Base-by-base conservation (phyloP, 164 flowering plant genomes). In the Brasenia schreberi region DNA sequence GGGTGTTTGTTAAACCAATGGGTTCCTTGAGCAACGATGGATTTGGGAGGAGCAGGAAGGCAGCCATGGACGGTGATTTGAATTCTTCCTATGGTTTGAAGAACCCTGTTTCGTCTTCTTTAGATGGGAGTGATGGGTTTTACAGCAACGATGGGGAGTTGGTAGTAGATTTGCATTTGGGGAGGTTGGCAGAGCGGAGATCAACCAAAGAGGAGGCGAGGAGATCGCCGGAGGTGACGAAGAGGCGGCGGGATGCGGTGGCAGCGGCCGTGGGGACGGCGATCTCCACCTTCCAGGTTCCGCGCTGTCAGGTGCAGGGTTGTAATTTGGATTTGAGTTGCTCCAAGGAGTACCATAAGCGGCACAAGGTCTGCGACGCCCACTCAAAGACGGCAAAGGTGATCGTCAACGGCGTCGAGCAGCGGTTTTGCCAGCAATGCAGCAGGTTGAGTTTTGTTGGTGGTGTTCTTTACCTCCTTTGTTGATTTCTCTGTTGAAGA, bases 351-450 rank as follows among this genome's bases (percentile, higher is more conserved):
- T 92, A 92, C 76, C 92, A 92, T 79, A 89, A 81, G 77, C 77
- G 92, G 79, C 96, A 89, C 67, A 89, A 80, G 81, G 96, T 92
- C 42, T 92, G 97, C 68, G 94, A 87, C 59, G 69, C 63, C 79
- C 97, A 91, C 75, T 83, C 96, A 14, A 88, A 88, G 76, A 84
- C 93, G 6, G 77, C 90, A 43, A 79, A 80, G 71, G 97, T 89
- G 18, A 80, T 84, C 45, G 94, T 91, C 5, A 86, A 84, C 63
- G 87, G 90, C 19, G 80, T 86, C 18, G 88, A 86, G 64, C 97
- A 91, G 67, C 80, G 97, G 76, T 91, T 91, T 72, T 88, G 96
- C 74, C 97, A 88, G 77, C 84, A 83, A 72, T 83, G 87, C 70
- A 83, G 87, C 81, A 85, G 97, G 97, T 91, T 49, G 56, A 49